phyloP scores from a whole-genome alignment of 352 stramenopile species.

The Pythium plurisporium region DNA sequence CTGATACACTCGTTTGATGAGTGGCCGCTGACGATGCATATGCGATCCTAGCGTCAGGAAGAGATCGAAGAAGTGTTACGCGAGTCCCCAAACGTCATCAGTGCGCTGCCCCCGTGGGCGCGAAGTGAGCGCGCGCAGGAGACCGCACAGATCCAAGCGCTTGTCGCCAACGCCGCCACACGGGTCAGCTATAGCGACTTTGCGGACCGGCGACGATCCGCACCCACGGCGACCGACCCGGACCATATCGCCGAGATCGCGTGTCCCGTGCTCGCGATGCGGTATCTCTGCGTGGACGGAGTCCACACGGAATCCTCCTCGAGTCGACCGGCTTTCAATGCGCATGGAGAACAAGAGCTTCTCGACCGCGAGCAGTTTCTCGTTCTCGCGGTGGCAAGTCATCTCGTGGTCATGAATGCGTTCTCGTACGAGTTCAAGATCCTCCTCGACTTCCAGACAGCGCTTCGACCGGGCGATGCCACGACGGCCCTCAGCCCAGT shows the following conservation, averaged over 20 bases:
- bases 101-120: constrained; percentile 61
- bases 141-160: constrained; percentile 31
- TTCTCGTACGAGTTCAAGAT: constrained; percentile 61
- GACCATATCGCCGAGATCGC: constrained; percentile 34
- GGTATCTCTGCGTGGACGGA: constrained; percentile 39
- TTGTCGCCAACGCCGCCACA: constrained; percentile 18
- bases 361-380: constrained; percentile 53
- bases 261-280: constrained; percentile 40
- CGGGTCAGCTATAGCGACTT: constrained; percentile 24
- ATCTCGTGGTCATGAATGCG: constrained; percentile 55
- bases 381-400: constrained; percentile 39
- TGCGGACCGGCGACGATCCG: constrained; percentile 5
- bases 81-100: constrained; percentile 61
- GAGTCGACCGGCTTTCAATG: constrained; percentile 33
- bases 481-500: constrained; percentile 18
- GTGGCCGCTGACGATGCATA: not conserved
- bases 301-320: not conserved
- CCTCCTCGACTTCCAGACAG: constrained; percentile 50
- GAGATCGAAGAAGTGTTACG: constrained; percentile 34
- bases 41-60: constrained; percentile 28
- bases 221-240: not conserved
- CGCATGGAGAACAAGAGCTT: constrained; percentile 41
- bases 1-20: not conserved
- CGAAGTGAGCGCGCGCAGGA: constrained; percentile 39
- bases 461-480: not conserved